Conservation (phyloP, 208 protist genomes). For the Herpetomonas tarakana region DNA sequence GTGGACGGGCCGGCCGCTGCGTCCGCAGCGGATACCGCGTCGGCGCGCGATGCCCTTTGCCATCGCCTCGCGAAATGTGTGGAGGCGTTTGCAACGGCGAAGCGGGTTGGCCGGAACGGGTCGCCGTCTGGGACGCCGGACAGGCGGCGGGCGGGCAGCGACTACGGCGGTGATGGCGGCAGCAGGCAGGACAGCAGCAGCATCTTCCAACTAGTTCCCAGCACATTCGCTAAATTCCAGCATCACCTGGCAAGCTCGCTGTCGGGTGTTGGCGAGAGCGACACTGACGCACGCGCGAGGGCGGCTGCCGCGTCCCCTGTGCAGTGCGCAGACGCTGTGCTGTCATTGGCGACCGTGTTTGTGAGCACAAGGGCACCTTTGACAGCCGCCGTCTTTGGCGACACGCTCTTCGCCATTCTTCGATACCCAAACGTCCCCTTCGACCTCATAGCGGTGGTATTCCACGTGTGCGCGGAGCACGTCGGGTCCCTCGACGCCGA, state of each 20-base stretch:
- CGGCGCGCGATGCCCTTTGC: too few relatives aligned
- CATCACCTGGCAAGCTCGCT: slow-evolving; percentile 1
- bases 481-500: neutral
- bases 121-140: neutral
- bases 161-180: neutral
- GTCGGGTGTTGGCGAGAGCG: neutral
- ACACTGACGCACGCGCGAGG: neutral
- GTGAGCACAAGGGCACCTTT: slow-evolving; percentile 28
- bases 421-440: slow-evolving; percentile 15
- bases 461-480: slow-evolving; percentile 39
- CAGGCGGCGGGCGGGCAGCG: neutral
- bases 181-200: neutral
- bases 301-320: neutral
- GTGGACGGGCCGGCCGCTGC: too few relatives aligned
- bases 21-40: too few relatives aligned
- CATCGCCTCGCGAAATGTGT: neutral
- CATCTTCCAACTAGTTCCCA: slow-evolving; percentile 5
- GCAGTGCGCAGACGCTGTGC: slow-evolving; percentile 31
- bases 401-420: slow-evolving; percentile 42
- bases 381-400: slow-evolving; percentile 28
- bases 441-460: slow-evolving; percentile 12
- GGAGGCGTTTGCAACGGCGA: neutral
- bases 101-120: neutral
- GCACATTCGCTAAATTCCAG: slow-evolving; percentile 10
- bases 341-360: slow-evolving; percentile 41